Conservation (phyloP, 805 yeast species). For the Cyberlindnera nakhonratchasimensis region DNA sequence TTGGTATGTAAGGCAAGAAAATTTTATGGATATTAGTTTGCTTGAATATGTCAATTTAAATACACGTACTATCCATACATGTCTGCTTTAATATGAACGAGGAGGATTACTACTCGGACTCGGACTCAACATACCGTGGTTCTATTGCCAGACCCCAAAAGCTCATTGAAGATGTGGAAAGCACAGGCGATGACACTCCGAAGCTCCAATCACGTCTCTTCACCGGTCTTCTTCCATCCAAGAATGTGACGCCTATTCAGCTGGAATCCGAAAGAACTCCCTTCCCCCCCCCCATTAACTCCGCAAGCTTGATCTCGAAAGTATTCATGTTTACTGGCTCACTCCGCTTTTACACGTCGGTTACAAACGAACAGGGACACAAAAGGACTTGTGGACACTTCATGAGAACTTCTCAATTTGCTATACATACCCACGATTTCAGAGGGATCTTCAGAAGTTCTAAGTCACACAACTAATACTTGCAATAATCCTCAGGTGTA, state of each 20-base stretch:
- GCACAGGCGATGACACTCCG: conserved; percentile 2
- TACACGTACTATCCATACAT: background rate
- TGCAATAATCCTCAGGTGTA: conserved; percentile 26
- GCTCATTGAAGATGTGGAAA: background rate
- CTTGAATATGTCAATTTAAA: too few relatives aligned
- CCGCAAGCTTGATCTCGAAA: conserved; percentile 36
- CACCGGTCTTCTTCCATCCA: conserved; percentile 3
- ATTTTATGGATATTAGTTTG: too few relatives aligned
- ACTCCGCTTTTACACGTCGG: conserved; percentile 58
- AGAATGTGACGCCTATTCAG: conserved; percentile 49
- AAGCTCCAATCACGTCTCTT: conserved; percentile 3
- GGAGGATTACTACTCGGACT: background rate
- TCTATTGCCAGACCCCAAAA: background rate
- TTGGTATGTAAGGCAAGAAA: too few relatives aligned
- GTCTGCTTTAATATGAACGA: background rate
- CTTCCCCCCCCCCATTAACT: conserved; percentile 44
- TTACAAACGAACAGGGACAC: conserved; percentile 62
- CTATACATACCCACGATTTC: conserved; percentile 36
- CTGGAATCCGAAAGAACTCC: conserved; percentile 41
- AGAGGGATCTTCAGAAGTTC: conserved; percentile 25
- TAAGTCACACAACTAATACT: background rate
- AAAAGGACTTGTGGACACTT: conserved; percentile 53
- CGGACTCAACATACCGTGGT: background rate
- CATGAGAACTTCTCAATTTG: conserved; percentile 40
- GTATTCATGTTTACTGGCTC: conserved; percentile 63